Percentiles rank a stretch among this genome's conserved stretches.
Conservation (phyloP, 164 flowering plant species). For the Nelumbo lutea region DNA sequence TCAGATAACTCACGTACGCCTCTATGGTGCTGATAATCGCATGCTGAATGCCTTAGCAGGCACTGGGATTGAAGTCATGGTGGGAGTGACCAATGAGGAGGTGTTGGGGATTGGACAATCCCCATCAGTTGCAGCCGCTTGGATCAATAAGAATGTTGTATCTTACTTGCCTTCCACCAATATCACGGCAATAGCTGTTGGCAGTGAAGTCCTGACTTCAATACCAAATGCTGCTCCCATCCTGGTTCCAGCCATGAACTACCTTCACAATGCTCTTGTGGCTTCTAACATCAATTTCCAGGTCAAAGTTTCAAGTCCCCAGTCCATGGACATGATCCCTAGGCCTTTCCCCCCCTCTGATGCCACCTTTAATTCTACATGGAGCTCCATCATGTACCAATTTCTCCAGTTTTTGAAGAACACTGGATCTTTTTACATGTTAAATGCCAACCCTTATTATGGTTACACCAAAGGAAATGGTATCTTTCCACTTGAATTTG, state of each 20-base stretch:
- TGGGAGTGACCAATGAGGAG: conserved; percentile 74
- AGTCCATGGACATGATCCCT: conserved; percentile 69
- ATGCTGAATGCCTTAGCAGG: conserved; percentile 63
- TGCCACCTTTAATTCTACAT: conserved; percentile 70
- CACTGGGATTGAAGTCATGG: conserved; percentile 71
- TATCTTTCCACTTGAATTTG: conserved; percentile 83
- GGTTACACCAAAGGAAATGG: conserved; percentile 68
- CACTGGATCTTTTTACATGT: conserved; percentile 73
- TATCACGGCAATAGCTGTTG: conserved; percentile 84
- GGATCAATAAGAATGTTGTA: conserved; percentile 74
- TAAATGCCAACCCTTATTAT: conserved; percentile 86
- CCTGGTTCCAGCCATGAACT: conserved; percentile 67
- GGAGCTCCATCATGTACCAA: conserved; percentile 71
- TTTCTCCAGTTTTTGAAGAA: conserved; percentile 75
- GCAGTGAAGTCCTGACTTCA: conserved; percentile 78
- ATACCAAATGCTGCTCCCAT: conserved; percentile 70
- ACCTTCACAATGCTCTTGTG: conserved; percentile 41
- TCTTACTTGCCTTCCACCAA: conserved; percentile 68
- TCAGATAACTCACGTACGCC: conserved; percentile 67
- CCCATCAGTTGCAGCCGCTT: conserved; percentile 68
- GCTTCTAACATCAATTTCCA: conserved; percentile 30
- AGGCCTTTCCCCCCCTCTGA: conserved; percentile 87
- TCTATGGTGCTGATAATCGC: conserved; percentile 58
- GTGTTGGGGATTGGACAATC: conserved; percentile 63
- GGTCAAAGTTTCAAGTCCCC: conserved; percentile 46